Evolutionary conservation across 176 grass and related monocot genomes (phyloP).

Genomic region (Miscanthus lutarioriparius): DNA sequence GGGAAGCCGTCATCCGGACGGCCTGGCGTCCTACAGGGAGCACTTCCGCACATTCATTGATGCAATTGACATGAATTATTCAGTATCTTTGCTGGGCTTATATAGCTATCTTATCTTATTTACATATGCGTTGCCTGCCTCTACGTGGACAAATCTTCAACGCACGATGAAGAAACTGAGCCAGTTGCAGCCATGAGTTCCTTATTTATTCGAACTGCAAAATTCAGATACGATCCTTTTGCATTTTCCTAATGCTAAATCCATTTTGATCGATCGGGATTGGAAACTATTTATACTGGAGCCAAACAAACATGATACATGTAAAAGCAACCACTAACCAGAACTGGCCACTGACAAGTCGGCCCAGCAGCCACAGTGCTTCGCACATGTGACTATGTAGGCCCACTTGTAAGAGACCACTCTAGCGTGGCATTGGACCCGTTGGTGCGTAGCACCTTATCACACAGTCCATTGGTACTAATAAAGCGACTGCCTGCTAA

Average conservation of each 20-base stretch:
- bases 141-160: neutral
- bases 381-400: neutral
- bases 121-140: too few relatives aligned
- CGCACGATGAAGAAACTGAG: neutral
- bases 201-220: neutral
- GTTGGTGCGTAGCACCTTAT: neutral
- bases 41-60: neutral
- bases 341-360: slow-evolving; percentile 24
- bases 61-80: neutral
- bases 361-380: neutral
- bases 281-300: neutral
- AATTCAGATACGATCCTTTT: neutral
- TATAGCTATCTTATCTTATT: neutral
- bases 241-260: neutral
- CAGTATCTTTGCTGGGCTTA: neutral
- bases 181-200: neutral
- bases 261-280: neutral
- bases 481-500: slow-evolving; percentile 7
- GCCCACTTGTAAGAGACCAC: slow-evolving; percentile 21
- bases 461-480: neutral
- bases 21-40: too few relatives aligned
- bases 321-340: neutral
- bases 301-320: neutral
- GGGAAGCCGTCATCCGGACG: too few relatives aligned
- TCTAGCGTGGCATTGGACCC: neutral